Conservation (phyloP, 2,329 filamentous ascomycete genomes). For the Trichoderma sp. region DNA sequence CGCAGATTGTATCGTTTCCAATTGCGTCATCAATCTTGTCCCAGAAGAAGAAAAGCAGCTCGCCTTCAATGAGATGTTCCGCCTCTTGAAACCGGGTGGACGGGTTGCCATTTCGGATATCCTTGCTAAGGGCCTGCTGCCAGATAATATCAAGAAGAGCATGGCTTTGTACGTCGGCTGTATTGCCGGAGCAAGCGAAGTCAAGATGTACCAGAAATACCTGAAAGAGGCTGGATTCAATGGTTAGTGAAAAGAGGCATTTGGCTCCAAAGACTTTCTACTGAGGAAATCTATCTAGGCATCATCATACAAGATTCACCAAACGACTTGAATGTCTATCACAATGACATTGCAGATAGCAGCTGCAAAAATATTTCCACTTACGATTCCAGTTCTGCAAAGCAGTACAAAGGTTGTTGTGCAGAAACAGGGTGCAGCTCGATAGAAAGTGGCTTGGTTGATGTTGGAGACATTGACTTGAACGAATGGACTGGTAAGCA, state of each 20-base stretch:
- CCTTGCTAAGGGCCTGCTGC: conserved; percentile 51
- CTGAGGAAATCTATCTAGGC: neutral
- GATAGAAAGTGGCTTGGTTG: neutral
- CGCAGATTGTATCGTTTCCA: conserved; percentile 58
- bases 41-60: conserved; percentile 52
- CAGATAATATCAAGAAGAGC: conserved; percentile 49
- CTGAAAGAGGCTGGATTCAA: conserved; percentile 53
- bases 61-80: conserved; percentile 60
- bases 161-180: conserved; percentile 62
- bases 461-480: neutral
- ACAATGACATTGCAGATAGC: neutral
- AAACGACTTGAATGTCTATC: conserved; percentile 3
- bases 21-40: conserved; percentile 65
- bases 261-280: neutral
- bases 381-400: neutral
- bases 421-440: neutral
- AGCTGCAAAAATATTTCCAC: neutral
- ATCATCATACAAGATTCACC: neutral
- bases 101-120: conserved; percentile 63
- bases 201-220: conserved; percentile 54
- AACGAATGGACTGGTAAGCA: conserved; percentile 8
- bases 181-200: conserved; percentile 57
- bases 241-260: neutral
- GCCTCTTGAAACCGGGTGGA: conserved; percentile 59
- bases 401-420: neutral